Evolutionary conservation across 257 asterid genomes (phyloP).

Genomic region (Coffea canephora): DNA sequence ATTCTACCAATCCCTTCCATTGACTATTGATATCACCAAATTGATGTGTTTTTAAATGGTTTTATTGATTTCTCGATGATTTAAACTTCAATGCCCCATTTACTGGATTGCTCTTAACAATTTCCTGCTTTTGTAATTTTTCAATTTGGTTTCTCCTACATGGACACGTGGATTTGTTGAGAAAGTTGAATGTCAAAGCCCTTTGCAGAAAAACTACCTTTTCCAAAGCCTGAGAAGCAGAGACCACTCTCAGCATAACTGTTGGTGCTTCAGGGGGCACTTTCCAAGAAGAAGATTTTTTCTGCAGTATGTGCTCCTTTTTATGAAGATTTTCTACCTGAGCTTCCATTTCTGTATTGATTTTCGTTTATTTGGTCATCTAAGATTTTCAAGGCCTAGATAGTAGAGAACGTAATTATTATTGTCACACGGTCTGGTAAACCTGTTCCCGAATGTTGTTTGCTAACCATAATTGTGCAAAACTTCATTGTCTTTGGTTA

Average conservation of each 20-base stretch:
- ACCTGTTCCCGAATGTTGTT: constrained; percentile 10
- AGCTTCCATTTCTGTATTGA: constrained; percentile 37
- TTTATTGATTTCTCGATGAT: constrained; percentile 3
- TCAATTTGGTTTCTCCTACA: not conserved
- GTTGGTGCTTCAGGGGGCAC: constrained; percentile 94
- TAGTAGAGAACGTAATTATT: not conserved
- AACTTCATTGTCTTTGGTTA: constrained; percentile 70
- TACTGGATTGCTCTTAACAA: not conserved
- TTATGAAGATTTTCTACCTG: constrained; percentile 79
- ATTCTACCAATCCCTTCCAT: too few relatives aligned
- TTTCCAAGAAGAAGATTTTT: constrained; percentile 87
- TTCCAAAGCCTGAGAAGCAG: constrained; percentile 33
- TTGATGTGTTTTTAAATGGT: not conserved
- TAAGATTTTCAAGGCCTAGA: not conserved
- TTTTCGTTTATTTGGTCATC: not conserved
- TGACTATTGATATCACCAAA: not conserved
- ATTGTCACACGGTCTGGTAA: not conserved
- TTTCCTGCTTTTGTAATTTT: not conserved
- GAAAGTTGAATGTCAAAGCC: constrained; percentile 57
- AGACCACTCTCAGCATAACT: constrained; percentile 62
- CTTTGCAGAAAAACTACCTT: constrained; percentile 39
- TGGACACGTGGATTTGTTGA: constrained; percentile 5
- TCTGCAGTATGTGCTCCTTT: constrained; percentile 90
- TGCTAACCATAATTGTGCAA: constrained; percentile 31
- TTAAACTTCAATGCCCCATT: not conserved